phyloP scores from a whole-genome alignment of 2,329 filamentous ascomycete species.

The Claviceps quebecensis region DNA sequence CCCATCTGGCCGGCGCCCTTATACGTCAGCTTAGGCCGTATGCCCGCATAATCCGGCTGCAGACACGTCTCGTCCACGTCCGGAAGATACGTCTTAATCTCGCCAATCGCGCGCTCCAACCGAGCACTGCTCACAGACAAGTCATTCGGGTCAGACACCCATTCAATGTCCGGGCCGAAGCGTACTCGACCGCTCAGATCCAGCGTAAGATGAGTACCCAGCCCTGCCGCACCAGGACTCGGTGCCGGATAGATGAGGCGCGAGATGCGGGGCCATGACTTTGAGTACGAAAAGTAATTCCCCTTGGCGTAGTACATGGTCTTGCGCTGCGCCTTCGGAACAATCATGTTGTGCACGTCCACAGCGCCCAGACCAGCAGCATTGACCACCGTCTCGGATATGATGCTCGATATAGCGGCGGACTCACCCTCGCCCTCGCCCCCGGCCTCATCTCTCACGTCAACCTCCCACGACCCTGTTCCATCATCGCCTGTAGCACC shows the following conservation, averaged over 20 bases:
- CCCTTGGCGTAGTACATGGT: constrained; percentile 79
- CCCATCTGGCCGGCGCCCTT: constrained; percentile 46
- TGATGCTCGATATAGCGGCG: constrained; percentile 42
- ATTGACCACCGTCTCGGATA: constrained; percentile 67
- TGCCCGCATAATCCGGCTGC: constrained; percentile 75
- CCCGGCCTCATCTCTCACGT: constrained; percentile 23
- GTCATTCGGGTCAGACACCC: constrained; percentile 61
- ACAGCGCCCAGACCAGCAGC: constrained; percentile 71
- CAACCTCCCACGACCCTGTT: constrained; percentile 49
- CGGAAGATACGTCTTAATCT: constrained; percentile 71
- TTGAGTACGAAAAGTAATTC: constrained; percentile 78
- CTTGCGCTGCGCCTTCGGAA: constrained; percentile 40
- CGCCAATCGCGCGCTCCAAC: constrained; percentile 51
- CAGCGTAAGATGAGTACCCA: constrained; percentile 88
- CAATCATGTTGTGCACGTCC: constrained; percentile 67
- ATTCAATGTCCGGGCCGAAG: constrained; percentile 92
- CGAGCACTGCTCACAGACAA: constrained; percentile 52
- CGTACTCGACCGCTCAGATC: constrained; percentile 73
- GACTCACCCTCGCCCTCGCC: constrained; percentile 27
- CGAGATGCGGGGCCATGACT: constrained; percentile 45
- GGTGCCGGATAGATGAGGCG: constrained; percentile 84
- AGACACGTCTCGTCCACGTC: constrained; percentile 52
- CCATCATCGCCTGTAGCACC: constrained; percentile 19
- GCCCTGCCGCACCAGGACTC: constrained; percentile 62
- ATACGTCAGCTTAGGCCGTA: constrained; percentile 66